A percentile compares a stretch with the other conserved stretches of the same genome.
phyloP scores from a whole-genome alignment of 768 basidiomycete genomes.

The Xerocomus spinulosus region DNA sequence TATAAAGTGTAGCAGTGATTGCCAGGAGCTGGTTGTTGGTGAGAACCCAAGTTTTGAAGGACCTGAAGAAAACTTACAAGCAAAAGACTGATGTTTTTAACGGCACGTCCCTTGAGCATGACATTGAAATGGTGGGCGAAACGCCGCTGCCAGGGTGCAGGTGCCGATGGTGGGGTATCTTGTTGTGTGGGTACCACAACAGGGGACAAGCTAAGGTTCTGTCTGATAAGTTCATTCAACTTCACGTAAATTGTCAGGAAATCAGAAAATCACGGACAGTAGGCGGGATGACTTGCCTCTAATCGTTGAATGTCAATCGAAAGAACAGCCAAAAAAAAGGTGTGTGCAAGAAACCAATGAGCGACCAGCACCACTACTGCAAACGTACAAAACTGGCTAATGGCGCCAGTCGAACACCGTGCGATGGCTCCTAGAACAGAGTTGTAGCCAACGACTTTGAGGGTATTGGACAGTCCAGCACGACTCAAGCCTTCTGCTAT shows the following conservation, averaged over 20 bases:
- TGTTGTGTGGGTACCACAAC: conserved; percentile 27
- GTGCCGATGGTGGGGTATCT: conserved; percentile 19
- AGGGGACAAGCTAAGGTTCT: conserved; percentile 56
- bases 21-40: conserved; percentile 57
- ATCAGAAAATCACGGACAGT: background rate
- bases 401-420: conserved; percentile 69
- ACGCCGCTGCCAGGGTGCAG: conserved; percentile 33
- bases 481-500: conserved; percentile 87
- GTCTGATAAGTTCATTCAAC: conserved; percentile 82
- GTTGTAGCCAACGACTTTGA: conserved; percentile 89
- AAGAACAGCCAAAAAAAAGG: conserved; percentile 90
- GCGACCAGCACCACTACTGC: conserved; percentile 92
- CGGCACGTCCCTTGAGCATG: conserved; percentile 60
- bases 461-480: conserved; percentile 87
- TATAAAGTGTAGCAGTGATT: conserved; percentile 70
- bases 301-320: conserved; percentile 95
- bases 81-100: conserved; percentile 76
- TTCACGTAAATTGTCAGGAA: conserved; percentile 29
- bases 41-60: background rate
- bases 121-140: conserved; percentile 30
- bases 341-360: conserved; percentile 96
- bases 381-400: conserved; percentile 90
- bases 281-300: conserved; percentile 47
- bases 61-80: conserved; percentile 44
- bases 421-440: conserved; percentile 72